These are phyloP conservation scores for Pythium plurisporium DNA, from an alignment of 352 stramenopile species.

Conservation along the genomic window DNA sequence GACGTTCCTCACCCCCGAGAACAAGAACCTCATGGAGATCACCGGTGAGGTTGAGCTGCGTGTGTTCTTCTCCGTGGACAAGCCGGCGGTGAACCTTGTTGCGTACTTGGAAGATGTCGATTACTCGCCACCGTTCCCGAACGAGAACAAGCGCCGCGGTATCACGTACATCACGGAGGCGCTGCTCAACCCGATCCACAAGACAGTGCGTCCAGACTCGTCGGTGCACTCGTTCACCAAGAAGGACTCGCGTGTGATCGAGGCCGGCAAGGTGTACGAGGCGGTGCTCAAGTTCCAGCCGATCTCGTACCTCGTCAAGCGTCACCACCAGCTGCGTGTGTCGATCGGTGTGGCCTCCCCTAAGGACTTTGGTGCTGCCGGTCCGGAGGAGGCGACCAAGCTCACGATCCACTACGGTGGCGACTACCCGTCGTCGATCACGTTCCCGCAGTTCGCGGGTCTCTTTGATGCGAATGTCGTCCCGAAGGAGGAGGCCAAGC, in stretches of 20 bases:
- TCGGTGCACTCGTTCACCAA: conserved; percentile 70
- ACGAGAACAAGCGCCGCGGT: conserved; percentile 73
- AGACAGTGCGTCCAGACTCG: conserved; percentile 48
- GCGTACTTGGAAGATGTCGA: conserved; percentile 79
- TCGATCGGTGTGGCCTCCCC: conserved; percentile 54
- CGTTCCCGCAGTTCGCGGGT: conserved; percentile 52
- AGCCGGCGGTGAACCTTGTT: conserved; percentile 56
- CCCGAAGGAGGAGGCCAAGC: conserved; percentile 25
- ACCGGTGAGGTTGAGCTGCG: conserved; percentile 69
- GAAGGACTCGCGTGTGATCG: conserved; percentile 51
- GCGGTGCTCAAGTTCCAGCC: conserved; percentile 72
- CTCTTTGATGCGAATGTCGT: conserved; percentile 65
- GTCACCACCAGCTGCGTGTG: conserved; percentile 69
- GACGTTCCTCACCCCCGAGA: conserved; percentile 58
- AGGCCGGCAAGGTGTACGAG: conserved; percentile 66
- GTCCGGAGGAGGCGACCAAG: conserved; percentile 49
- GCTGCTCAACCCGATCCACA: conserved; percentile 66
- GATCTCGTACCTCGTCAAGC: conserved; percentile 75
- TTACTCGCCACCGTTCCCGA: conserved; percentile 62
- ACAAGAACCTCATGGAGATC: conserved; percentile 50
- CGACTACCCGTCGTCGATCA: conserved; percentile 65
- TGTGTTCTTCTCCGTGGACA: conserved; percentile 78
- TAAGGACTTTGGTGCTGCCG: conserved; percentile 51
- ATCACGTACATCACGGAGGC: conserved; percentile 82
- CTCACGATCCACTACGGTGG: conserved; percentile 72